Conservation (phyloP, 106 monocot genomes). For the Dendrobium chrysotoxum region DNA sequence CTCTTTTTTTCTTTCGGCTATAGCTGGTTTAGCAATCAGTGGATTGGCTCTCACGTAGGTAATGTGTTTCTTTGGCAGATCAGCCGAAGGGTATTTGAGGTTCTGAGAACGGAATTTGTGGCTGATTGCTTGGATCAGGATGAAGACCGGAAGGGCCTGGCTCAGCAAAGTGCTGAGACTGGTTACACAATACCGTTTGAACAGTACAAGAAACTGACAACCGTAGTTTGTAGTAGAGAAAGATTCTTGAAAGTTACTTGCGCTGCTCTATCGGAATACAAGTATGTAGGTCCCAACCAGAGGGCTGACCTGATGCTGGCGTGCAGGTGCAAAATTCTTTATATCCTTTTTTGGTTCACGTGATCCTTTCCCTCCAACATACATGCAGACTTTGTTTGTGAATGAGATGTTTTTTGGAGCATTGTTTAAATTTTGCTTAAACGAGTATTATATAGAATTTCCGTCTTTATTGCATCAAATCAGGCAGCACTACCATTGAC, state of each 20-base stretch:
- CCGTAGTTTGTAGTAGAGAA: constrained; percentile 33
- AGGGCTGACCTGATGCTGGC: constrained; percentile 53
- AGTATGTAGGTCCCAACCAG: constrained; percentile 68
- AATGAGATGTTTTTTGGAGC: neutral
- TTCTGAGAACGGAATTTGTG: constrained; percentile 20
- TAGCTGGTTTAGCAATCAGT: neutral
- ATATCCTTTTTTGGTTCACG: neutral
- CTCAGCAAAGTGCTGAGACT: constrained; percentile 8
- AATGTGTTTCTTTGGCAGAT: constrained; percentile 39
- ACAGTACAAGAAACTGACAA: constrained; percentile 51
- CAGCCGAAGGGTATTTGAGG: constrained; percentile 77
- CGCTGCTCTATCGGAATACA: constrained; percentile 51
- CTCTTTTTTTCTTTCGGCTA: neutral
- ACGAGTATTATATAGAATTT: neutral
- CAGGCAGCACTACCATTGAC: no score
- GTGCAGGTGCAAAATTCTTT: constrained; percentile 36
- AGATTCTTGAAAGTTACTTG: constrained; percentile 47
- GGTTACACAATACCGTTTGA: constrained; percentile 39
- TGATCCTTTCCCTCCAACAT: neutral
- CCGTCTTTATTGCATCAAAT: no score
- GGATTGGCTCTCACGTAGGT: neutral
- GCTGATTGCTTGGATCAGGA: constrained; percentile 13
- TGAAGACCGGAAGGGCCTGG: neutral
- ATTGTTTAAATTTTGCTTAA: neutral
- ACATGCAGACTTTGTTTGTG: neutral